Base-by-base conservation (phyloP, 2,329 filamentous ascomycete genomes). In the Aspergillus calidoustus region DNA sequence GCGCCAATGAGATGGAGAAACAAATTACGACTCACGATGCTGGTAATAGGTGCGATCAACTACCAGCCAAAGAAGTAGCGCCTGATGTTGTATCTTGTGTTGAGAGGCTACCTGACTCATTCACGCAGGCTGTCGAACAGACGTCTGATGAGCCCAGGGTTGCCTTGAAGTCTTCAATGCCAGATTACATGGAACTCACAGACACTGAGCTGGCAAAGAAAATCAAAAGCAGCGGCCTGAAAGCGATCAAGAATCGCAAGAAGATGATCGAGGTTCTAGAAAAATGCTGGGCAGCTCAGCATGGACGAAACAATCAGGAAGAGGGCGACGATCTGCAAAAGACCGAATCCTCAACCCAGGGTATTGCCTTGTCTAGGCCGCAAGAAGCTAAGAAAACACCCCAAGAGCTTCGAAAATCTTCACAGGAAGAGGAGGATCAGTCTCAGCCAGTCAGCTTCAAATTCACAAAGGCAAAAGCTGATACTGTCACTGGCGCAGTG, bases 221-320 rank as follows among this genome's bases (percentile, higher is more conserved):
- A 69, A 78, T 93, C 49, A 78, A 83, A 5, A 80, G 81, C 0
- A 92, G 87, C 69, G 89, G 89, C 0, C 93, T 93, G 76, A 93
- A 93, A 71, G 80, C 88, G 1, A 79, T 93, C 31, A 91, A 88
- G 71, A 86, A 81, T 59, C 83, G 91, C 19, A 81, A 84, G 53
- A 86, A 86, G 8, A 92, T 91, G 88, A 87, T 93, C 63, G 80
- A 86, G 1, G 75, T 92, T 11, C 78, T 93, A 13, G 80, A 90
- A 55, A 85, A 87, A 69, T 93, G 91, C 73, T 93, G 90, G 89
- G 77, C 84, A 66, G 87, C 86, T 60, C 87, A 87, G 71, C 77
- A 82, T 55, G 67, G 66, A 28, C 62, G 50, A 47, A 9, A 25
- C 68, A 72, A 59, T 64, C 69, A 57, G 48, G 68, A 25, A 23